Percentiles rank a stretch among this genome's conserved stretches.
These are phyloP conservation scores for Leucoagaricus sp. DNA, from an alignment of 1,284 basidiomycete species.

Conservation along the genomic window DNA sequence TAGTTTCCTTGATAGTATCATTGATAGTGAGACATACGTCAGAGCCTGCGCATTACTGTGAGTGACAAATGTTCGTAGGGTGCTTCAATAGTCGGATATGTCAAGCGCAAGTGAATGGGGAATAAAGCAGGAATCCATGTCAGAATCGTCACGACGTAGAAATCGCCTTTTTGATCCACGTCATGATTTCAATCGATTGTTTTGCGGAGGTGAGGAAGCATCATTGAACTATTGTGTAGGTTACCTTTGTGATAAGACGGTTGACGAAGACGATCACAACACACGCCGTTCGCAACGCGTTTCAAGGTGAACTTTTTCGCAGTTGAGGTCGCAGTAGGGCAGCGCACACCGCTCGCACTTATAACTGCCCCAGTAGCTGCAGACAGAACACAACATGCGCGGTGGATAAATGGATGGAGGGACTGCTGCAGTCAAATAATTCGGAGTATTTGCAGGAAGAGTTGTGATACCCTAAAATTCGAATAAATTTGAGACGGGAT, in stretches of 20 bases:
- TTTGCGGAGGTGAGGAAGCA: too few species aligned
- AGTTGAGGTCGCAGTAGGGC: conserved; percentile 43
- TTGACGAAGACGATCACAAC: conserved; percentile 19
- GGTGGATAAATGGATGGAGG: conserved; percentile 37
- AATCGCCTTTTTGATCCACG: too few species aligned
- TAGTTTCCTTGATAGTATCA: too few species aligned
- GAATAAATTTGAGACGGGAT: conserved; percentile 7
- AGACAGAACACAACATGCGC: conserved; percentile 42
- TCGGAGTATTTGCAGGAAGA: conserved; percentile 47
- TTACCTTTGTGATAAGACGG: neutral
- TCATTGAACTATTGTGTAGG: too few species aligned
- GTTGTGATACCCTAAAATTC: conserved; percentile 54
- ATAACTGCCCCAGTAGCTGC: conserved; percentile 42
- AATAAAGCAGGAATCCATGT: too few species aligned
- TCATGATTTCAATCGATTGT: too few species aligned
- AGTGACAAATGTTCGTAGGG: too few species aligned
- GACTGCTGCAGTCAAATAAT: conserved; percentile 40
- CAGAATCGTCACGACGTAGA: too few species aligned
- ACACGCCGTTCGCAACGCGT: conserved; percentile 44
- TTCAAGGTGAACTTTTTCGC: conserved; percentile 42
- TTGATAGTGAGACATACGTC: too few species aligned
- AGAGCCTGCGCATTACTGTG: too few species aligned
- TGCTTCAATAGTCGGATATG: too few species aligned
- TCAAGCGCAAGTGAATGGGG: too few species aligned
- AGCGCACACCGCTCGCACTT: conserved; percentile 43